These are phyloP conservation scores for Entomortierella chlamydospora DNA, from an alignment of 192 early-diverging fungal genomes.

Conservation along the genomic window DNA sequence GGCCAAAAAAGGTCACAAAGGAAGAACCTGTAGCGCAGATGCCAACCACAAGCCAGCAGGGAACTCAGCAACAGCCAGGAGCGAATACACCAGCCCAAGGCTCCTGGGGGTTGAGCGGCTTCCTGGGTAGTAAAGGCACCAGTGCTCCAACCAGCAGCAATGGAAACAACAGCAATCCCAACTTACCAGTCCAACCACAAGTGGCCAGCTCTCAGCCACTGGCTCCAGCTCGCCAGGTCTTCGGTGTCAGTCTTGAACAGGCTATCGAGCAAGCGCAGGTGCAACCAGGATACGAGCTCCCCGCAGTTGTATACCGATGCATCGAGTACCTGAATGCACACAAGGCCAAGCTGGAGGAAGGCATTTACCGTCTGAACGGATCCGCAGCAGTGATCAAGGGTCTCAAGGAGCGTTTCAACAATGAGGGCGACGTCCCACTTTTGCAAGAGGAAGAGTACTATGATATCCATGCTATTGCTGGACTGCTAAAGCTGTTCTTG, in stretches of 20 bases:
- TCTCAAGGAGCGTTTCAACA: constrained; percentile 87
- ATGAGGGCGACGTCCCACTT: constrained; percentile 82
- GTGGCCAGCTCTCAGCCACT: neutral
- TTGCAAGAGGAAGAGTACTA: constrained; percentile 71
- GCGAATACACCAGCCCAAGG: constrained; percentile 15
- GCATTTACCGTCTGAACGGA: constrained; percentile 94
- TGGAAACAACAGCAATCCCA: neutral
- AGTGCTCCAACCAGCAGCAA: neutral
- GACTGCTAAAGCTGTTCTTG: constrained; percentile 91
- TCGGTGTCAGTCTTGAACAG: constrained; percentile 89
- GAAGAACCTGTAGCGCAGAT: constrained; percentile 11
- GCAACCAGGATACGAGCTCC: constrained; percentile 84
- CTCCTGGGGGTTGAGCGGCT: constrained; percentile 14
- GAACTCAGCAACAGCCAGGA: constrained; percentile 1
- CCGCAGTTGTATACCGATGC: constrained; percentile 94
- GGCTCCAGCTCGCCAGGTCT: constrained; percentile 63
- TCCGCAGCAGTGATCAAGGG: constrained; percentile 74
- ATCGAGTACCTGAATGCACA: constrained; percentile 96
- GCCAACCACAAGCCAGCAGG: constrained; percentile 1
- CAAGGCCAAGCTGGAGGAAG: constrained; percentile 91
- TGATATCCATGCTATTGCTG: constrained; percentile 94
- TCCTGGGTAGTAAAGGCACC: constrained; percentile 29
- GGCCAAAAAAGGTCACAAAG: constrained; percentile 39
- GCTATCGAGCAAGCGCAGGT: constrained; percentile 79
- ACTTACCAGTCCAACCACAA: neutral